Conservation (phyloP, 2,329 filamentous ascomycete species). For the Akanthomyces muscarius region DNA sequence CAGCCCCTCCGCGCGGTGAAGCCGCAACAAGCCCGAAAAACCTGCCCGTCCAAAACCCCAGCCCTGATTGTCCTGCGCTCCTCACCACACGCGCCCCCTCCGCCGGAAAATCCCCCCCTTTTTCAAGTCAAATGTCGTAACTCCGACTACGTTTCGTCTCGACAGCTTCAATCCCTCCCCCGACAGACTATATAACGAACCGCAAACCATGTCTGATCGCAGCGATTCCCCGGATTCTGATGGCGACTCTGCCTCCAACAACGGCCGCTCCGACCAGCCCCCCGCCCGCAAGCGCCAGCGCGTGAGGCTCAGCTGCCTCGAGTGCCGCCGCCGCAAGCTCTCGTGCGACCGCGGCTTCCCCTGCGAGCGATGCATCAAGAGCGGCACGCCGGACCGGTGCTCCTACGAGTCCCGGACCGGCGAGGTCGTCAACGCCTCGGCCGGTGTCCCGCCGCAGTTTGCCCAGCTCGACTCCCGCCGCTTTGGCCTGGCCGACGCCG, state of each 20-base stretch:
- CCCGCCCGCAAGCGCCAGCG: constrained; percentile 55
- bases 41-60: constrained; percentile 8
- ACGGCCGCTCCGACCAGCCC: constrained; percentile 31
- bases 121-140: constrained; percentile 29
- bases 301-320: constrained; percentile 56
- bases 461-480: constrained; percentile 39
- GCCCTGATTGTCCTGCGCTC: constrained; percentile 5
- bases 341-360: constrained; percentile 60
- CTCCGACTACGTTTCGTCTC: constrained; percentile 28
- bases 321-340: constrained; percentile 57
- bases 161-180: background rate
- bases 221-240: constrained; percentile 39
- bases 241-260: constrained; percentile 25
- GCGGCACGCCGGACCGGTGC: constrained; percentile 56
- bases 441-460: constrained; percentile 42
- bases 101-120: background rate
- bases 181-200: background rate
- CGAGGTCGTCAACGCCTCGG: constrained; percentile 45
- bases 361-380: constrained; percentile 60
- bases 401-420: constrained; percentile 55
- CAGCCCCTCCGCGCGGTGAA: constrained; percentile 23
- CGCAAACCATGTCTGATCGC: constrained; percentile 30
- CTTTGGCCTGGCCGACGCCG: constrained; percentile 30
- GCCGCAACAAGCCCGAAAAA: background rate
- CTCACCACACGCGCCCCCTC: background rate